Evolutionary conservation across 2,329 filamentous ascomycete genomes (phyloP), one percentile per base, ranked within the genome.

Genomic region (Cladobotryum mycophilum): DNA sequence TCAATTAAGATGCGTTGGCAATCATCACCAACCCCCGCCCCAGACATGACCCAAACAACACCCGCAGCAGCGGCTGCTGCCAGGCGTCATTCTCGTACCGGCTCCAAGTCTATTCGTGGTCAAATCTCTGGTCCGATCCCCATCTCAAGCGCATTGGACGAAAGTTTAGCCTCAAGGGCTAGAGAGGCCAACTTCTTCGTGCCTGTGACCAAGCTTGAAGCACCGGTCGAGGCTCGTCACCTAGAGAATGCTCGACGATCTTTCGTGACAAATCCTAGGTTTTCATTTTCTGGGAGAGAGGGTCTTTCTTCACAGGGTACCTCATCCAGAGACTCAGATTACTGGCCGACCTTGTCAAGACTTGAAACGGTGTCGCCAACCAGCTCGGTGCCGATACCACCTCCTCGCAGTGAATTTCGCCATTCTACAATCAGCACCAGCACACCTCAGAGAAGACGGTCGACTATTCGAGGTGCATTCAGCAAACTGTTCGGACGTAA

Each of bases 71-170:
- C 44, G 15, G 49, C 34, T 33, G 41, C 40, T 33, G 35, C 45
- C 33, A 53, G 41, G 18, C 17, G 40, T 22, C 51, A 42, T 37
- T 34, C 51, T 46, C 49, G 42, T 34, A 33, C 41, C 17, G 43
- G 45, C 33, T 40, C 45, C 3, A 69, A 71, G 56, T 75, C 76
- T 34, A 76, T 84, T 54, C 76, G 81, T 37, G 80, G 80, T 54
- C 78, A 75, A 56, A 84, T 84, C 54, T 84, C 80, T 30, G 74
- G 72, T 6, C 82, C 82, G 13, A 84, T 84, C 44, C 80, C 80
- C 2, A 76, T 84, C 18, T 63, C 69, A 15, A 68, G 64, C 50
- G 61, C 69, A 7, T 56, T 70, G 38, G 76, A 79, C 52, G 76
- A 81, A 54, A 79, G 81, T 52, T 78, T 81, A 56, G 73, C 77